Evolutionary conservation across 2,329 filamentous ascomycete genomes (phyloP).

Genomic region (Alternaria arborescens): DNA sequence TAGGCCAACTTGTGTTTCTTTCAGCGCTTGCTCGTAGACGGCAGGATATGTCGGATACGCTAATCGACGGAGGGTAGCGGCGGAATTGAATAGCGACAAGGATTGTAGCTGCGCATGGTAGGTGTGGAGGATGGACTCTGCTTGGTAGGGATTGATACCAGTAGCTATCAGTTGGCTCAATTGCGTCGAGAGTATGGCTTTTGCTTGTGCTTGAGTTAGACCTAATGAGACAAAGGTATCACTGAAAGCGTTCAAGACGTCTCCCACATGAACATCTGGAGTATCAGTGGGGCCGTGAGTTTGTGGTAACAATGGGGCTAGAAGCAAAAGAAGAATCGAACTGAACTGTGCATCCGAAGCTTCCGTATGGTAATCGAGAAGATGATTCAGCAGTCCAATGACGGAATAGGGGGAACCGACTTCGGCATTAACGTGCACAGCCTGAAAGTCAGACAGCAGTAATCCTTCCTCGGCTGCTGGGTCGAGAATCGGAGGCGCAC

Average conservation of each 20-base stretch:
- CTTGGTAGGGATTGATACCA: constrained; percentile 60
- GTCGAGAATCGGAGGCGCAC: constrained; percentile 36
- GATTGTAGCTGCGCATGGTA: constrained; percentile 65
- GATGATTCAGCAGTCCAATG: constrained; percentile 53
- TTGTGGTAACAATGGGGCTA: constrained; percentile 56
- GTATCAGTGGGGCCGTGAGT: constrained; percentile 46
- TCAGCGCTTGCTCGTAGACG: constrained; percentile 65
- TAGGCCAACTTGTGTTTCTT: constrained; percentile 63
- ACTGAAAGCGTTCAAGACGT: constrained; percentile 50
- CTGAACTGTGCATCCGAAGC: constrained; percentile 58
- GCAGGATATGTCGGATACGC: constrained; percentile 64
- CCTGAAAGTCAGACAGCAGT: constrained; percentile 49
- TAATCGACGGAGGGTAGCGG: constrained; percentile 64
- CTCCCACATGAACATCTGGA: constrained; percentile 37
- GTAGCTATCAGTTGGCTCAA: constrained; percentile 53
- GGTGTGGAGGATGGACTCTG: constrained; percentile 63
- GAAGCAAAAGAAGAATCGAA: constrained; percentile 56
- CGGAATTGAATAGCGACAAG: constrained; percentile 59
- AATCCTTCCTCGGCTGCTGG: constrained; percentile 39
- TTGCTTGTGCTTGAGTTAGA: constrained; percentile 50
- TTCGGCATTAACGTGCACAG: constrained; percentile 46
- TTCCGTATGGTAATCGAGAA: constrained; percentile 53
- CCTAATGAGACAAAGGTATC: constrained; percentile 52
- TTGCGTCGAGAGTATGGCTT: constrained; percentile 51
- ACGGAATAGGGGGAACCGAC: constrained; percentile 50